These are phyloP conservation scores for Mycena maculata DNA, from an alignment of 768 basidiomycete genomes.

Conservation along the genomic window DNA sequence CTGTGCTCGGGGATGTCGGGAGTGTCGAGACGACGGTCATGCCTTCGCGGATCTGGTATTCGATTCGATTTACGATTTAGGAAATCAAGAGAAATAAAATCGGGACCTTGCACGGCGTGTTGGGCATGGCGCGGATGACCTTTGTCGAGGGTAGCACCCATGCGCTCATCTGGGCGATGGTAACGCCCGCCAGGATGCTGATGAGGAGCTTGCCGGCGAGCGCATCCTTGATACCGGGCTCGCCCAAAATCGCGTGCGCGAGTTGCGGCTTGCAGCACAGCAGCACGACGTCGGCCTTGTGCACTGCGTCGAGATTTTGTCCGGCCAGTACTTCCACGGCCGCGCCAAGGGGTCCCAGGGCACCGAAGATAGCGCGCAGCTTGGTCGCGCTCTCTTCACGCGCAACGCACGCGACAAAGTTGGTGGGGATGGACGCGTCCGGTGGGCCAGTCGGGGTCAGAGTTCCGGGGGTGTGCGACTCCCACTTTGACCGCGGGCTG, in stretches of 20 bases:
- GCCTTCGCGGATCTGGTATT: slow-evolving; percentile 91
- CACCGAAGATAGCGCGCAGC: slow-evolving; percentile 69
- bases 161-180: slow-evolving; percentile 78
- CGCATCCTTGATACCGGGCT: slow-evolving; percentile 83
- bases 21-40: slow-evolving; percentile 95
- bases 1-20: slow-evolving; percentile 60
- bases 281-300: slow-evolving; percentile 84
- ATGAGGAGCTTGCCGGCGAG: slow-evolving; percentile 92
- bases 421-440: slow-evolving; percentile 79
- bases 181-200: slow-evolving; percentile 98
- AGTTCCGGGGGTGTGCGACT: slow-evolving; percentile 75
- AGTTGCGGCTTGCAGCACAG: slow-evolving; percentile 96
- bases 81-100: background rate
- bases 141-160: slow-evolving; percentile 84
- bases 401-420: slow-evolving; percentile 90
- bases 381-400: slow-evolving; percentile 79
- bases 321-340: slow-evolving; percentile 78
- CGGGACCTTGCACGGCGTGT: slow-evolving; percentile 97
- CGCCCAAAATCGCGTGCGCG: slow-evolving; percentile 77
- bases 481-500: slow-evolving; percentile 48
- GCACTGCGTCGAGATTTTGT: slow-evolving; percentile 78
- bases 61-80: too few relatives aligned
- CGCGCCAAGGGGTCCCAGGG: slow-evolving; percentile 68
- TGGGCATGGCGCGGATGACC: slow-evolving; percentile 97
- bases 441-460: slow-evolving; percentile 70